Percentiles rank a stretch among this genome's conserved stretches.
phyloP scores from a whole-genome alignment of 768 basidiomycete genomes.

The Auriscalpium vulgare region DNA sequence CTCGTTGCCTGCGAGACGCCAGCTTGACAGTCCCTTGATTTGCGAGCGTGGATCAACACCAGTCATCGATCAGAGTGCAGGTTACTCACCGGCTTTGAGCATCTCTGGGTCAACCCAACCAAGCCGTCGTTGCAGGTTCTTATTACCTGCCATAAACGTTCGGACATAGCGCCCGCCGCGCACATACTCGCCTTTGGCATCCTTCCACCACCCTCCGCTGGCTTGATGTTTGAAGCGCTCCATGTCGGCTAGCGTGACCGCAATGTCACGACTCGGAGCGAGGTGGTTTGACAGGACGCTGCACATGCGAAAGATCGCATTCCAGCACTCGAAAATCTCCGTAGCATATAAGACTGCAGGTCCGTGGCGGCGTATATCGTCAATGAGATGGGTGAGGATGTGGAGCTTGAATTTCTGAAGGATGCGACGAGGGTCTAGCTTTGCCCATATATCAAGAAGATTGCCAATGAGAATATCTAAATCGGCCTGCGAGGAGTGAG shows the following conservation, averaged over 20 bases:
- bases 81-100: not conserved
- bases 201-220: constrained; percentile 21
- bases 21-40: too few relatives aligned
- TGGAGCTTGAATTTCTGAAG: constrained; percentile 26
- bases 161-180: not conserved
- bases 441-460: constrained; percentile 17
- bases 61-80: too few relatives aligned
- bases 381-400: constrained; percentile 22
- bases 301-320: constrained; percentile 31
- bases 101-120: not conserved
- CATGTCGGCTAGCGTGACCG: constrained; percentile 22
- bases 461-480: constrained; percentile 11
- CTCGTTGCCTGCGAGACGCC: too few relatives aligned
- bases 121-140: not conserved
- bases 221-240: constrained; percentile 26
- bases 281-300: constrained; percentile 32
- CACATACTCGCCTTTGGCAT: not conserved
- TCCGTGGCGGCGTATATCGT: constrained; percentile 25
- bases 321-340: constrained; percentile 31
- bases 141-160: not conserved
- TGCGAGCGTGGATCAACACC: too few relatives aligned
- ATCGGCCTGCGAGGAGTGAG: constrained; percentile 5
- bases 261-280: constrained; percentile 35
- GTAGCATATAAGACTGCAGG: constrained; percentile 25
- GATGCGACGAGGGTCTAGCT: constrained; percentile 21